Evolutionary conservation across 2,329 filamentous ascomycete species (phyloP).

Genomic region (Onygenales sp.): DNA sequence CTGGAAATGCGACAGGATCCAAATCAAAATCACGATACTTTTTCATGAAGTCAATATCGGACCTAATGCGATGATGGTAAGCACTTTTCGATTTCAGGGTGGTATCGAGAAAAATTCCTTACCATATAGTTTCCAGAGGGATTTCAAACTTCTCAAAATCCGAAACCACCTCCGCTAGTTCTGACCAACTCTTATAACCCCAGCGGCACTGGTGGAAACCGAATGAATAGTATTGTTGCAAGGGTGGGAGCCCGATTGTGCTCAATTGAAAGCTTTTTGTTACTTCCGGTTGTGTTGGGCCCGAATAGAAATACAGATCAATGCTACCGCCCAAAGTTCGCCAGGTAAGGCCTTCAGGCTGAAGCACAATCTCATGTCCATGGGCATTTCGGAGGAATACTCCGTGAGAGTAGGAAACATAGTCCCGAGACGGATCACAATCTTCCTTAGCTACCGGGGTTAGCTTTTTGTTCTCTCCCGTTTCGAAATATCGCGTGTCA

Average conservation of each 20-base stretch:
- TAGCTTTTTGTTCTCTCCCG: slow-evolving; percentile 40
- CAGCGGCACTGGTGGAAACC: slow-evolving; percentile 79
- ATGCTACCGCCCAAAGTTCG: slow-evolving; percentile 65
- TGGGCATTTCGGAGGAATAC: slow-evolving; percentile 71
- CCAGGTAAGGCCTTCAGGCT: slow-evolving; percentile 59
- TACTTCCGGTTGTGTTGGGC: slow-evolving; percentile 58
- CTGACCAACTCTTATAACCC: slow-evolving; percentile 67
- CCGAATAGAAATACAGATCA: slow-evolving; percentile 71
- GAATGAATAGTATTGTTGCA: slow-evolving; percentile 75
- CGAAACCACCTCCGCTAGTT: slow-evolving; percentile 49
- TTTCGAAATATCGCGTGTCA: slow-evolving; percentile 65
- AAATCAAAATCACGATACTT: slow-evolving; percentile 51
- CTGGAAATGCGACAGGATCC: slow-evolving; percentile 44
- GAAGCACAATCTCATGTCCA: slow-evolving; percentile 61
- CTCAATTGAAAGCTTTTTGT: slow-evolving; percentile 61
- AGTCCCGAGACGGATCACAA: slow-evolving; percentile 43
- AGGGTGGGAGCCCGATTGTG: slow-evolving; percentile 59
- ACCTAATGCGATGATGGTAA: slow-evolving; percentile 10
- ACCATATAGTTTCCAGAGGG: slow-evolving; percentile 45
- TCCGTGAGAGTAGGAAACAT: slow-evolving; percentile 62
- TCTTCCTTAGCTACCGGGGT: slow-evolving; percentile 46
- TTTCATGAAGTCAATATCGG: slow-evolving; percentile 50
- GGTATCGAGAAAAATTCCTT: not conserved
- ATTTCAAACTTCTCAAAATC: slow-evolving; percentile 47
- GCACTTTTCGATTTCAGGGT: not conserved